Evolutionary conservation across 2,329 filamentous ascomycete species (phyloP).

Genomic region (Arthroderma sp.): DNA sequence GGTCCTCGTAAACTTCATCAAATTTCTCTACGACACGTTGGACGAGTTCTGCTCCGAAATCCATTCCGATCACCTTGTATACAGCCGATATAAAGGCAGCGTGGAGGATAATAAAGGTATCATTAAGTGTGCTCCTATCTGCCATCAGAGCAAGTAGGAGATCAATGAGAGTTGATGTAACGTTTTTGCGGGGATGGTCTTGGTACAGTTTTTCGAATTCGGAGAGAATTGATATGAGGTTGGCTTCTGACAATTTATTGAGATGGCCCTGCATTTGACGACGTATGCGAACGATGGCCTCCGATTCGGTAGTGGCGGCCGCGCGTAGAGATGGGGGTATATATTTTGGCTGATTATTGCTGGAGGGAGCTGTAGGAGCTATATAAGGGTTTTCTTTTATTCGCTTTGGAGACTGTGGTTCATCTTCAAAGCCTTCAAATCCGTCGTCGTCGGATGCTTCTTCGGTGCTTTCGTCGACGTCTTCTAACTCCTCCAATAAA

Average conservation of each 20-base stretch:
- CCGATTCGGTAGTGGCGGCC: slow-evolving; percentile 49
- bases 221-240: slow-evolving; percentile 68
- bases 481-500: slow-evolving; percentile 20
- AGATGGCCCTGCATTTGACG: slow-evolving; percentile 77
- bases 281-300: slow-evolving; percentile 56
- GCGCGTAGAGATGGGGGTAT: slow-evolving; percentile 73
- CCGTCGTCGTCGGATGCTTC: slow-evolving; percentile 26
- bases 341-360: slow-evolving; percentile 53
- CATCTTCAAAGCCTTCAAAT: slow-evolving; percentile 29
- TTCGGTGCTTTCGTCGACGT: slow-evolving; percentile 14
- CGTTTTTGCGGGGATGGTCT: slow-evolving; percentile 72
- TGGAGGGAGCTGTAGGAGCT: slow-evolving; percentile 45
- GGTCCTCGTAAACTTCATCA: slow-evolving; percentile 47
- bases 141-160: slow-evolving; percentile 67
- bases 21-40: slow-evolving; percentile 68
- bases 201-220: slow-evolving; percentile 76
- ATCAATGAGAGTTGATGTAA: slow-evolving; percentile 68
- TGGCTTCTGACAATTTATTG: slow-evolving; percentile 86
- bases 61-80: slow-evolving; percentile 75
- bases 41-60: slow-evolving; percentile 78
- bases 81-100: slow-evolving; percentile 80
- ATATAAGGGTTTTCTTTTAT: slow-evolving; percentile 76
- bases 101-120: slow-evolving; percentile 82
- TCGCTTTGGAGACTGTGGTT: slow-evolving; percentile 21
- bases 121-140: slow-evolving; percentile 64